Base-by-base conservation (phyloP, 106 monocot species). In the Dioscorea dumetorum region DNA sequence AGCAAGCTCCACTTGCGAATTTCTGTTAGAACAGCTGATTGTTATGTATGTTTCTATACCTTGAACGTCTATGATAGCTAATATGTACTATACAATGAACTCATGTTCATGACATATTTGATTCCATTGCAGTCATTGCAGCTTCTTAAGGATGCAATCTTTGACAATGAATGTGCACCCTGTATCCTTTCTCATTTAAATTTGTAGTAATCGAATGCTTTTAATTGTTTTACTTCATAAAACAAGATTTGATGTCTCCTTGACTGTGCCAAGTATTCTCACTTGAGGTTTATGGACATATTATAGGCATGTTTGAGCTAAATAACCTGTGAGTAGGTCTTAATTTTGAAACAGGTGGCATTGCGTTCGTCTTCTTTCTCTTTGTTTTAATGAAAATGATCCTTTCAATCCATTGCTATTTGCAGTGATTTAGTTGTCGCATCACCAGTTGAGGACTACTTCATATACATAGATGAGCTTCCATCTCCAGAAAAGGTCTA, bases 261-360 rank as follows among this genome's bases (percentile, higher is more conserved):
- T 94, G 67, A 91, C 78, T 54, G 62, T 50, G 18, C 33, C 50
- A 71, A 94, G 97, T 99, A 70, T 99, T 99, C 76, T 99, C 97
- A 9, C 92, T 92, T 62, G 92, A 99, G 64, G 84, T 87, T 59
- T 99, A 99, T 81, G 97, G 97, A n/a, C 82, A 89, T 74, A 87
- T 99, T 62, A 92, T 99, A 80, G 92, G 92, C 68, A 99, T 99
- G 97, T 99, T 99, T 87, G 97, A 99, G 79, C 84, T 99, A 50
- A 99, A 99, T 78, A 99, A 99, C 90, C 97, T 99, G 97, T 99
- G 85, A 99, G 92, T 99, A 67, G 53, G 34, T 10, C 41, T 8
- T 4, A 34, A 41, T 41, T 3, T 41, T 41, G 41, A 6, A 41
- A 41, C 41, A 41, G 2, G 10, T 41, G 41, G 41, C 41, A 6